Conservation (phyloP, 345 rosid species). For the Melaleuca alternifolia region DNA sequence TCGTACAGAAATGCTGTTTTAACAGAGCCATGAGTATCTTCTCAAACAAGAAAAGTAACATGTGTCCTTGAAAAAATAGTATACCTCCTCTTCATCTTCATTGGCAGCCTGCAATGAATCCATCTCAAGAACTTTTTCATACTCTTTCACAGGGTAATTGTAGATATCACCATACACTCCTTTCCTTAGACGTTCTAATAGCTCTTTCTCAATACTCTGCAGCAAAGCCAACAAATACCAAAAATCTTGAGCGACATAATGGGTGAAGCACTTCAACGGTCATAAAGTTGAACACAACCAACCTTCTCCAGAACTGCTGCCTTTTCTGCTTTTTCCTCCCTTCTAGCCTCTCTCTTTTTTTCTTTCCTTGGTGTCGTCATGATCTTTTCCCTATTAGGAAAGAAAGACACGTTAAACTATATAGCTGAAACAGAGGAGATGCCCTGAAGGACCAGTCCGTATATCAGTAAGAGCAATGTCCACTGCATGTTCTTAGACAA, state of each 20-base stretch:
- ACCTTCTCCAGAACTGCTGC: constrained; percentile 91
- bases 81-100: constrained; percentile 48
- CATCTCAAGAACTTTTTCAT: constrained; percentile 39
- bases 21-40: background rate
- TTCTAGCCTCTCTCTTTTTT: constrained; percentile 60
- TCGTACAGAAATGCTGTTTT: background rate
- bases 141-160: constrained; percentile 42
- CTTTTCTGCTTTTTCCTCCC: constrained; percentile 74
- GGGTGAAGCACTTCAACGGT: background rate
- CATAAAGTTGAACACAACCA: background rate
- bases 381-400: constrained; percentile 48
- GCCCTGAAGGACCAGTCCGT: background rate
- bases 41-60: background rate
- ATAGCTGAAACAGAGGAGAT: background rate
- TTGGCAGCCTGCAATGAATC: constrained; percentile 15
- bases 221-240: background rate
- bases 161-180: constrained; percentile 67
- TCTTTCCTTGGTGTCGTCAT: constrained; percentile 59
- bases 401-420: background rate
- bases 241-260: background rate
- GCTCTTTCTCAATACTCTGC: constrained; percentile 81
- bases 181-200: constrained; percentile 62
- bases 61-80: background rate
- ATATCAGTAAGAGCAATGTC: background rate
- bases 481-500: background rate